phyloP scores from a whole-genome alignment of 371 early-diverging fungal genomes.

The Amoeboaphelidium protococcarum region DNA sequence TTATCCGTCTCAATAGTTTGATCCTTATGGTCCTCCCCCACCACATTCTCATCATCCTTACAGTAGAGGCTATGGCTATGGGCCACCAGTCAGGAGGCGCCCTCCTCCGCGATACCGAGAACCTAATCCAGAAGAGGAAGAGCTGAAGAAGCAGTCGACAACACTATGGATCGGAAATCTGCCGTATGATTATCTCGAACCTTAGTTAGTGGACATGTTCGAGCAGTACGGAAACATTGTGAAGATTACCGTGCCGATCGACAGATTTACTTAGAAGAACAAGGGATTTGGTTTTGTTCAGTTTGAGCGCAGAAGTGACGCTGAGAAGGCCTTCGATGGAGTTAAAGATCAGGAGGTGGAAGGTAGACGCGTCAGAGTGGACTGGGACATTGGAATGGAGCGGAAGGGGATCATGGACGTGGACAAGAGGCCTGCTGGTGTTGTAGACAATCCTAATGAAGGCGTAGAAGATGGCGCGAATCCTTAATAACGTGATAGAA shows the following conservation, averaged over 20 bases:
- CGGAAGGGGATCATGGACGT: conserved; percentile 5
- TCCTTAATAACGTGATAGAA: too few species aligned
- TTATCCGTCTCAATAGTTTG: too few species aligned
- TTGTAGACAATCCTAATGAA: too few species aligned
- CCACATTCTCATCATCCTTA: too few species aligned
- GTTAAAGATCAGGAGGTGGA: neutral
- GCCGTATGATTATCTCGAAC: conserved; percentile 3
- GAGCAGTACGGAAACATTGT: conserved; percentile 3
- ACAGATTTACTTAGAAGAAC: conserved; percentile 4
- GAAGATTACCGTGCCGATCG: conserved; percentile 3
- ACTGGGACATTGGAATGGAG: conserved; percentile 5
- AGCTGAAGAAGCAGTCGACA: neutral
- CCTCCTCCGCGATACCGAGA: too few species aligned
- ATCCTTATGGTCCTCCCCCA: too few species aligned
- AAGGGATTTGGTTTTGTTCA: conserved; percentile 7
- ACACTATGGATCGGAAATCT: conserved; percentile 4
- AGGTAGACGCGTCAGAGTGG: conserved; percentile 4
- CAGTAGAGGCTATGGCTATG: too few species aligned
- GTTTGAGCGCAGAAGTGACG: conserved; percentile 3
- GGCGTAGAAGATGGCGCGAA: too few species aligned
- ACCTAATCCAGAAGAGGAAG: neutral
- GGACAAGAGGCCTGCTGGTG: too few species aligned
- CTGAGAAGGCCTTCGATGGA: conserved; percentile 2
- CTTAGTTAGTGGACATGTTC: conserved; percentile 3
- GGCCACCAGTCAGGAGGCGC: too few species aligned